Evolutionary conservation across 2,329 filamentous ascomycete genomes (phyloP).

Genomic region (Phoma sp.): DNA sequence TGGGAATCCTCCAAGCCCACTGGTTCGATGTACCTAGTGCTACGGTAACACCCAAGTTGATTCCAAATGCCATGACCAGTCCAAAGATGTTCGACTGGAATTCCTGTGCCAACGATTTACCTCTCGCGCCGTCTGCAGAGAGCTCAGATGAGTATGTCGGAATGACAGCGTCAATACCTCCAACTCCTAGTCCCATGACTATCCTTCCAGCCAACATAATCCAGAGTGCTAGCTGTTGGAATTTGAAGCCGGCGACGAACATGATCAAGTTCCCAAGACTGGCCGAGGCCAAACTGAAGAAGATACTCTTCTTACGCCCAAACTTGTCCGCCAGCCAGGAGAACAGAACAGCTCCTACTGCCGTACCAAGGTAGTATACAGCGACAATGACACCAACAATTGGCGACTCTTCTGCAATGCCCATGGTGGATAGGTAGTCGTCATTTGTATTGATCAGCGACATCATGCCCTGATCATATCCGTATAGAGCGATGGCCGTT

Average conservation of each 20-base stretch:
- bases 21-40: slow-evolving; percentile 62
- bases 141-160: slow-evolving; percentile 67
- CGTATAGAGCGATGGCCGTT: slow-evolving; percentile 63
- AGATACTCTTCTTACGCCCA: slow-evolving; percentile 64
- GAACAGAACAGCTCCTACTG: slow-evolving; percentile 64
- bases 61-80: slow-evolving; percentile 66
- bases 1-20: slow-evolving; percentile 69
- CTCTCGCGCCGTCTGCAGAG: slow-evolving; percentile 63
- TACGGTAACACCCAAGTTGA: slow-evolving; percentile 64
- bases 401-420: slow-evolving; percentile 58
- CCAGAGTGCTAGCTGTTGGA: slow-evolving; percentile 50
- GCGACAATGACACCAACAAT: slow-evolving; percentile 67
- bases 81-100: slow-evolving; percentile 72
- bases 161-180: slow-evolving; percentile 67
- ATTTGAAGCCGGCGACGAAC: slow-evolving; percentile 64
- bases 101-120: slow-evolving; percentile 67
- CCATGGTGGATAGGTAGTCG: slow-evolving; percentile 65
- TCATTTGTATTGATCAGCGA: slow-evolving; percentile 63
- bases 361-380: slow-evolving; percentile 69
- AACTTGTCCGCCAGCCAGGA: slow-evolving; percentile 62
- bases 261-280: slow-evolving; percentile 66
- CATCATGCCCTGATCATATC: slow-evolving; percentile 58
- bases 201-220: slow-evolving; percentile 61
- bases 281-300: slow-evolving; percentile 61
- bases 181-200: slow-evolving; percentile 65